Base-by-base conservation (phyloP, 768 basidiomycete genomes). In the Kwoniella mangroviensis region DNA sequence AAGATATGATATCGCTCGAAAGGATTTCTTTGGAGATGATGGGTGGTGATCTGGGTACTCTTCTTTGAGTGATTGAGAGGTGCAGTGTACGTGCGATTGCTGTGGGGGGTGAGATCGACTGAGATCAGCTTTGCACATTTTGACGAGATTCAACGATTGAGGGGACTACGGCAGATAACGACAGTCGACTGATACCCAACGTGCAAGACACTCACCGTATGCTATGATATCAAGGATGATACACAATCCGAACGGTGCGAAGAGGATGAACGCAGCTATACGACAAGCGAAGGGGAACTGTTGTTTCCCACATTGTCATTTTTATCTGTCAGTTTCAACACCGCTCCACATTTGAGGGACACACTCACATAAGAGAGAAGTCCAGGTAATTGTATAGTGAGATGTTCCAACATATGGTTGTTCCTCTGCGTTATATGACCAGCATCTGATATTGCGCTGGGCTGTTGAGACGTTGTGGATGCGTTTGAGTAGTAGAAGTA, bases 21-120 rank as follows among this genome's bases (percentile, higher is more conserved):
- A 69, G 63, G 43, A 69, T 64, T 19, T 62, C 57, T 22, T 64
- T 57, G 17, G 63, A 41, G 21, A 73, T 49, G 45, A 61, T 19
- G 19, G 72, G 64, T 4, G 72, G 72, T 34, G 72, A 73, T 61
- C 68, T 60, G 10, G 72, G 72, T 19, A 73, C 72, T 57, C 72
- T 64, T 28, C 61, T 68, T 42, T 69, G 68, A 11, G 68, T 61
- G 34, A 73, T 65, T 22, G 72, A 73, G 57, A 73, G 56, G 55
- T 73, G 72, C 17, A 73, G 72, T n/a, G 72, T 73, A 11, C 72
- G 63, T 19, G 72, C 72, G 65, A 73, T 73, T 7, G 72, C 72
- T 73, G 45, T n/a, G 7, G 34, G 24, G 1, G 51, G 12, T 42
- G 19, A 40, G 24, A 63, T 7, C 34, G 1, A 6, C 34, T 34